Percentiles rank a stretch among this genome's conserved stretches.
Conservation (phyloP, 768 basidiomycete species). For the Trametes cinnabarina region DNA sequence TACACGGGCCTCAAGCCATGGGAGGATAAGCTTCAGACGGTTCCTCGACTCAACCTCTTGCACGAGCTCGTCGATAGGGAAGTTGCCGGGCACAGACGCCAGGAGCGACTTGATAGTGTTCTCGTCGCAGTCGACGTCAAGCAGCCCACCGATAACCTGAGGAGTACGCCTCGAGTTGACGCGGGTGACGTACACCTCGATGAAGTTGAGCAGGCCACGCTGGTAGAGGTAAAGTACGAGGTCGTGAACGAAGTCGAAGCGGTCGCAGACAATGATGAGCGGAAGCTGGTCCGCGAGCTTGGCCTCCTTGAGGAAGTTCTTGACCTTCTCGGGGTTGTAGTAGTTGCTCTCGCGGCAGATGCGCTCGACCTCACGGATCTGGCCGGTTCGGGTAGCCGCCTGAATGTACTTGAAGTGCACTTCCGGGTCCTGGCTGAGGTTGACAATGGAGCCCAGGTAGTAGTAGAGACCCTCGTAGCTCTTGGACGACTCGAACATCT, state of each 20-base stretch:
- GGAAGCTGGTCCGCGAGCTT: conserved; percentile 95
- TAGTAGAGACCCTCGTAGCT: conserved; percentile 98
- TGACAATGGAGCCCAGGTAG: conserved; percentile 97
- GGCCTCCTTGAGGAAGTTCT: conserved; percentile 99
- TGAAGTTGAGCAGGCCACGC: conserved; percentile 93
- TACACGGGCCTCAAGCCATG: conserved; percentile 94
- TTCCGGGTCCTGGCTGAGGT: conserved; percentile 92
- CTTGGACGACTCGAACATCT: conserved; percentile 98
- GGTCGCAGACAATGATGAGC: conserved; percentile 99
- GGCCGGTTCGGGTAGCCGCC: conserved; percentile 95
- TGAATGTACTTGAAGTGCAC: conserved; percentile 99
- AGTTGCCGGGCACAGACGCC: conserved; percentile 91
- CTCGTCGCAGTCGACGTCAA: conserved; percentile 99
- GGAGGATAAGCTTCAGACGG: conserved; percentile 92
- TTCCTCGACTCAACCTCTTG: conserved; percentile 97
- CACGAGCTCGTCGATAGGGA: conserved; percentile 97
- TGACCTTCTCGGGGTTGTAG: conserved; percentile 99
- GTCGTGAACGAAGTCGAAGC: conserved; percentile 99
- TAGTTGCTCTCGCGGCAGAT: conserved; percentile 96
- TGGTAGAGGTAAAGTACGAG: conserved; percentile 98
- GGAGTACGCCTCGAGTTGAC: conserved; percentile 97
- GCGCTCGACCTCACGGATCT: conserved; percentile 98
- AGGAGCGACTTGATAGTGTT: conserved; percentile 91
- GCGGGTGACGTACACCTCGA: conserved; percentile 99
- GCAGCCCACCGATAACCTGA: conserved; percentile 92